Evolutionary conservation across 129 eudicot genomes (phyloP).

Genomic region (Heracleum sosnowskyi): DNA sequence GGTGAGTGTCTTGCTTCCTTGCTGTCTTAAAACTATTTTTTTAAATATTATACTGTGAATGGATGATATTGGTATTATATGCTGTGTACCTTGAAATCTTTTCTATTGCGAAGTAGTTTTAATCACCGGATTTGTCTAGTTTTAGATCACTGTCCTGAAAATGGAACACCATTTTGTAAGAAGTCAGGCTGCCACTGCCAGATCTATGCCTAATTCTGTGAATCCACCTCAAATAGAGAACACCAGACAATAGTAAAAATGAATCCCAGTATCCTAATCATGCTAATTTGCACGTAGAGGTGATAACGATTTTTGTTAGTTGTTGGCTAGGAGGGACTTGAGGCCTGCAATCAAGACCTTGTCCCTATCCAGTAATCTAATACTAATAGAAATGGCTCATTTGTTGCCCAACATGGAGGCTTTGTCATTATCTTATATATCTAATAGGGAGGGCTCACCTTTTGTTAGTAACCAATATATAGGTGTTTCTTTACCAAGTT

Average conservation of each 20-base stretch:
- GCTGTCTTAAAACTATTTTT: not conserved
- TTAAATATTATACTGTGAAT: not conserved
- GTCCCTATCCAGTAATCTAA: not conserved
- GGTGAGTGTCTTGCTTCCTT: conserved; percentile 33
- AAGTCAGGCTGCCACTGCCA: not conserved
- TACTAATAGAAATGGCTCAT: not conserved
- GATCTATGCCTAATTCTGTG: not conserved
- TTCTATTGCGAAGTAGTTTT: not conserved
- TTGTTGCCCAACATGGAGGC: not conserved
- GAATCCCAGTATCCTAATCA: not conserved
- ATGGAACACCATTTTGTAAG: not conserved
- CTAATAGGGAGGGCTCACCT: not conserved
- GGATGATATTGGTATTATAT: not conserved
- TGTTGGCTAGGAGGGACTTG: not conserved
- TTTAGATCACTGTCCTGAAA: not conserved
- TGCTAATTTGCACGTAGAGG: not conserved
- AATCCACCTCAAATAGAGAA: not conserved
- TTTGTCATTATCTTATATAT: not conserved
- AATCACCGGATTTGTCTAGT: not conserved
- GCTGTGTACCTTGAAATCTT: not conserved
- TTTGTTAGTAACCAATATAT: not conserved
- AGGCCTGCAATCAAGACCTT: not conserved
- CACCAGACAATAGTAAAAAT: not conserved
- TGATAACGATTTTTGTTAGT: not conserved
- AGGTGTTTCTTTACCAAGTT: not conserved